Conservation (phyloP, 2,329 filamentous ascomycete species). For the Sclerotinia borealis region DNA sequence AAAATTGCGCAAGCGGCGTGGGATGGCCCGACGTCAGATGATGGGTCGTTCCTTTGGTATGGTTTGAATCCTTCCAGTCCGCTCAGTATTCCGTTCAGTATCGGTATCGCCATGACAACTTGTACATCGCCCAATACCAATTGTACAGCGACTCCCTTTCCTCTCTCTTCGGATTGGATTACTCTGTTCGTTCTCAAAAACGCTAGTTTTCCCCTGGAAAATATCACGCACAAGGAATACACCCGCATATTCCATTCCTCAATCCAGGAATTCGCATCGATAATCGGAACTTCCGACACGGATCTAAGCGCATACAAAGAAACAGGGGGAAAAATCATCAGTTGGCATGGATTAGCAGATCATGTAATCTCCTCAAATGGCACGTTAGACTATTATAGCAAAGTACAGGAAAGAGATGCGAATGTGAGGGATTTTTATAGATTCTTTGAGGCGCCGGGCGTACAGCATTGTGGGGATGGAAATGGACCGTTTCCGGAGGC, state of each 20-base stretch:
- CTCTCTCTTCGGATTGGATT: conserved; percentile 33
- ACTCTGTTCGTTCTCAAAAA: conserved; percentile 32
- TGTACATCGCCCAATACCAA: neutral
- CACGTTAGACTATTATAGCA: conserved; percentile 26
- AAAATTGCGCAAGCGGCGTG: neutral
- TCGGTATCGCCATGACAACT: neutral
- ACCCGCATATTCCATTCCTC: neutral
- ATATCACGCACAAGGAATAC: neutral
- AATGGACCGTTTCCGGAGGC: conserved; percentile 21
- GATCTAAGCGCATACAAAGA: conserved; percentile 16
- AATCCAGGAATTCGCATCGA: conserved; percentile 9
- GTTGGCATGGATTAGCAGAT: conserved; percentile 18
- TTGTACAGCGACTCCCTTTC: conserved; percentile 25
- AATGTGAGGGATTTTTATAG: conserved; percentile 31
- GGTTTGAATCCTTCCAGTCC: neutral
- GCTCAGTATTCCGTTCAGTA: neutral
- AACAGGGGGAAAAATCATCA: conserved; percentile 18
- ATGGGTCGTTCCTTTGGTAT: neutral
- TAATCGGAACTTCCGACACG: conserved; percentile 16
- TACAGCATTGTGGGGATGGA: conserved; percentile 32
- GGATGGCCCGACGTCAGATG: neutral
- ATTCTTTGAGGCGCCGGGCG: conserved; percentile 31
- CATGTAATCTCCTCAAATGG: conserved; percentile 11
- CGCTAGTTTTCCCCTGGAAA: conserved; percentile 20
- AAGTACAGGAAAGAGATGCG: conserved; percentile 15